Base-by-base conservation (phyloP, 768 basidiomycete genomes). In the Lentinula sp. region DNA sequence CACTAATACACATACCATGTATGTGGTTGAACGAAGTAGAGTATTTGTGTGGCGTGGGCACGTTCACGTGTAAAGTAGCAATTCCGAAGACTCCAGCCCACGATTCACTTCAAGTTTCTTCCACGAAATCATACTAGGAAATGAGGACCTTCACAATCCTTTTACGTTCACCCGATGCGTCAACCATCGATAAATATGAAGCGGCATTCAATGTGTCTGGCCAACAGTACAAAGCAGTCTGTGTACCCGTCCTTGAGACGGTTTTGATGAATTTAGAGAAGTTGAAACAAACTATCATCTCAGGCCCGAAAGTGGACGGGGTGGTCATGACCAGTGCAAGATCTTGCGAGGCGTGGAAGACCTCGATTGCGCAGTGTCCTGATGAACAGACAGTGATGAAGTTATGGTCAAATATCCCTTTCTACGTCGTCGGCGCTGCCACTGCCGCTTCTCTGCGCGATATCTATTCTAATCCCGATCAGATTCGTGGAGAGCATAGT, bases 251-350 rank as follows among this genome's bases (percentile, higher is more conserved):
- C 4, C 81, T 93, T 48, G 85, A 91, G 69, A 91, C 91, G 0
- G 72, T 76, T 6, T 70, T 83, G 48, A 77, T 78, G 18, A 83
- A 90, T 65, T 62, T 80, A 10, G 68, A 76, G 0, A 51, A 61
- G 11, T 78, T 95, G 11, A 67, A 70, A 32, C 64, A 71, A 15
- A 70, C 80, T 54, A 70, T 90, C 16, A 56, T 64, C 1, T 82
- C 81, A 0, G 78, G 82, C 1, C 62, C 69, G 18, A 65, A 62
- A 18, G 73, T 81, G 61, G 71, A 70, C 6, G 93, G 88, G 5
- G 87, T 93, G 5, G 80, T 95, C 51, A 67, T 95, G 21, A 96
- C 93, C 3, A 93, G 91, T 66, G 85, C 83, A 34, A 77, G 94
- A 31, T 84, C 88, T 0, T 86, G 85, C 63, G 88, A 92, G 52